Percentiles rank a stretch among this genome's conserved stretches.
These are phyloP conservation scores for Hyphodiscus hymeniophilus DNA, from an alignment of 495 filamentous ascomycete genomes.

Conservation along the genomic window DNA sequence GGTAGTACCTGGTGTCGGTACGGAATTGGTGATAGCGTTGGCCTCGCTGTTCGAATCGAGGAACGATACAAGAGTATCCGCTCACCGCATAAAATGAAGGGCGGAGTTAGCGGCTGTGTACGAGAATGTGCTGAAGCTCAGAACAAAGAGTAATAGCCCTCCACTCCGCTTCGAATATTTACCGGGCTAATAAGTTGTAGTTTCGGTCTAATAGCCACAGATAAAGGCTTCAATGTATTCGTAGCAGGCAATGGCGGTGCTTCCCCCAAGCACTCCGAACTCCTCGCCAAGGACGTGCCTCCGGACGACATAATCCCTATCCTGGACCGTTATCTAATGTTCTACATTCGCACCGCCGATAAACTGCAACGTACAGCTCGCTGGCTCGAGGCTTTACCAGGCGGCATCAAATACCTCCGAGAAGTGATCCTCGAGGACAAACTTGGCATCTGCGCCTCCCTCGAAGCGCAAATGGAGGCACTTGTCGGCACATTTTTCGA, in stretches of 20 bases:
- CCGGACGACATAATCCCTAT: conserved; percentile 79
- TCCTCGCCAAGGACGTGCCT: conserved; percentile 87
- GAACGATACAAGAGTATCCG: conserved; percentile 93
- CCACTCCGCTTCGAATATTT: not conserved
- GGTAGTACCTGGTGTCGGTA: conserved; percentile 94
- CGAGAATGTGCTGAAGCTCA: conserved; percentile 94
- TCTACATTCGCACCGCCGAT: conserved; percentile 95
- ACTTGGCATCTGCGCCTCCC: conserved; percentile 76
- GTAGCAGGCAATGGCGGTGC: conserved; percentile 91
- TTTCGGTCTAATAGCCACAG: conserved; percentile 90
- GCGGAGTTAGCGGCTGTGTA: conserved; percentile 85
- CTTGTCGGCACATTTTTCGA: conserved; percentile 87
- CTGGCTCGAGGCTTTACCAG: conserved; percentile 84
- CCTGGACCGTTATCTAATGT: conserved; percentile 86
- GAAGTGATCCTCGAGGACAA: conserved; percentile 84
- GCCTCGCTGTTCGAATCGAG: conserved; percentile 87
- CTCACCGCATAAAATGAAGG: conserved; percentile 89
- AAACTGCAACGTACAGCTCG: conserved; percentile 89
- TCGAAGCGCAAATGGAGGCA: conserved; percentile 86
- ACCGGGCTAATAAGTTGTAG: conserved; percentile 26
- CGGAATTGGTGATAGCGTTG: conserved; percentile 92
- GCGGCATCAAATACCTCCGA: conserved; percentile 76
- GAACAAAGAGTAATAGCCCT: conserved; percentile 69
- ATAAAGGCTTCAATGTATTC: conserved; percentile 94
- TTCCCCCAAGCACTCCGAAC: conserved; percentile 74